Evolutionary conservation across 1,139 yeast genomes (phyloP), one percentile per base, ranked within the genome.

Genomic region (Sugiyamaella xylanicola): DNA sequence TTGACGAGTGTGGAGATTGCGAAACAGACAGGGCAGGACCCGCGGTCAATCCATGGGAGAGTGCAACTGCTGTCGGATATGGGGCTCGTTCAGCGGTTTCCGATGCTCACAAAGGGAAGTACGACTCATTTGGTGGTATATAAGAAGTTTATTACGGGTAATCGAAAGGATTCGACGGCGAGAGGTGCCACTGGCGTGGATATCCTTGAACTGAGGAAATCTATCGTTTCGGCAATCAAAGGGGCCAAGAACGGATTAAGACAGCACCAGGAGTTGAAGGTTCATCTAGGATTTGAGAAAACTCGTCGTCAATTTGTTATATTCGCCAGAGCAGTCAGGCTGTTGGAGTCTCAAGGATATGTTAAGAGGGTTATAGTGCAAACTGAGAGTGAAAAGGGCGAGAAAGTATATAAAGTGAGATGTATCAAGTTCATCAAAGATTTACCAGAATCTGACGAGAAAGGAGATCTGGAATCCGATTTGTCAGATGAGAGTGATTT

Each of bases 221-320:
- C 71, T 11, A 79, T 88, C 1, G 80, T 86, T 47, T 77, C 75
- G 5, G 77, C 83, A 9, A 77, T 86, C 13, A 83, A 84, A 60
- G 69, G 71, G 1, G 92, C 95, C 0, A 87, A 88, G 37, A 83
- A 86, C 64, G 81, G 84, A 1, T 75, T 88, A 19, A 78, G 96
- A 42, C 85, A 87, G 22, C 77, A 84, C 46, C 72, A 76, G 22
- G 96, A 88, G 69, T 73, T 89, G 60, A 81, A 82, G 62, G 73
- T 78, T 43, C 89, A 87, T 65, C 68, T 88, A 45, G 82, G 81
- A 2, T 77, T 84, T 66, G 82, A 79, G 56, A 73, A 74, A 48
- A 74, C 74, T 3, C 68, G 65, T 27, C 74, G 80, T 4, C 69
- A 78, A 1, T 72, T 79, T 13, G 79, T 80, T 53, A 76, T 78